Percentiles rank a stretch among this genome's conserved stretches.
Evolutionary conservation across 768 basidiomycete genomes (phyloP).

Genomic region (Russula vinacea): DNA sequence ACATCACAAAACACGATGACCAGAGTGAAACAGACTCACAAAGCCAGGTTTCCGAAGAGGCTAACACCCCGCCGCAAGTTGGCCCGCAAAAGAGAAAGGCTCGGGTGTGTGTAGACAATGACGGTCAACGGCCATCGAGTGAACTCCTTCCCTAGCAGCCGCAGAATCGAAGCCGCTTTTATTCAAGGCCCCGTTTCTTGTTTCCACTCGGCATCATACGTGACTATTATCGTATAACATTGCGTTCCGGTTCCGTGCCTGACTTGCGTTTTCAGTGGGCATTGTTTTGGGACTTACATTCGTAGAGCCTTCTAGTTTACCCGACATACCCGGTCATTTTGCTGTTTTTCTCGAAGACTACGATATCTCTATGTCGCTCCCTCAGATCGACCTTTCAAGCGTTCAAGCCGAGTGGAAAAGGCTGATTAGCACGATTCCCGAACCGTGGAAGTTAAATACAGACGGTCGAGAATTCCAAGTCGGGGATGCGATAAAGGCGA

Average conservation of each 20-base stretch:
- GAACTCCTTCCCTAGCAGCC: background rate
- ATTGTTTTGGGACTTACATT: conserved; percentile 59
- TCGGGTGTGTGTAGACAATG: conserved; percentile 32
- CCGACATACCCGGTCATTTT: conserved; percentile 66
- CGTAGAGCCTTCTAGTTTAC: conserved; percentile 63
- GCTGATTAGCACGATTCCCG: conserved; percentile 65
- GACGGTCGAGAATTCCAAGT: conserved; percentile 80
- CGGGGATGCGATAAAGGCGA: conserved; percentile 61
- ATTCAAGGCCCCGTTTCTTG: conserved; percentile 50
- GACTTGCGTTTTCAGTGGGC: conserved; percentile 49
- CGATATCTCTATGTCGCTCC: conserved; percentile 62
- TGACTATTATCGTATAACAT: conserved; percentile 38
- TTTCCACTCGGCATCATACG: conserved; percentile 67
- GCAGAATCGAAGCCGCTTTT: conserved; percentile 22
- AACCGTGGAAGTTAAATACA: conserved; percentile 76
- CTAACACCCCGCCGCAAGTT: conserved; percentile 33
- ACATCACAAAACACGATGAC: conserved; percentile 26
- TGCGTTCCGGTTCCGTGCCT: conserved; percentile 7
- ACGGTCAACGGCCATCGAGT: no score
- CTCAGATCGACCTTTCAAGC: conserved; percentile 63
- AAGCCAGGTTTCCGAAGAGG: conserved; percentile 32
- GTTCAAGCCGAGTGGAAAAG: conserved; percentile 71
- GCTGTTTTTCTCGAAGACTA: conserved; percentile 66
- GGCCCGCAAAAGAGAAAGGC: conserved; percentile 32
- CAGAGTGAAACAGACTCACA: conserved; percentile 32